These are phyloP conservation scores for Isoetes engelmannii DNA, from an alignment of 83 land plant genomes.

Conservation along the genomic window DNA sequence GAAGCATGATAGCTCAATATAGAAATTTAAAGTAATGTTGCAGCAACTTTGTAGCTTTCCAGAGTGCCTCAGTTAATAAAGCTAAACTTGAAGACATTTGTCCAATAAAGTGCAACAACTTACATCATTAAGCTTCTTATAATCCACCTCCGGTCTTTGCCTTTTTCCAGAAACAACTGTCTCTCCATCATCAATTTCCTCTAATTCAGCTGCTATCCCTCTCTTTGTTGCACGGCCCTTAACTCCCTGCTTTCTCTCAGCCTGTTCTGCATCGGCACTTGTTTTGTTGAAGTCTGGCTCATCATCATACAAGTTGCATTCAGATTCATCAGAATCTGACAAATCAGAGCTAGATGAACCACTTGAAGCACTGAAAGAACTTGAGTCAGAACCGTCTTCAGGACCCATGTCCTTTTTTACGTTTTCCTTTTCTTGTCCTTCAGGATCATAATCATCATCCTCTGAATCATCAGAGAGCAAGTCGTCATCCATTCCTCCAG, in stretches of 20 bases:
- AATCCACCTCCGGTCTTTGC: constrained; percentile 74
- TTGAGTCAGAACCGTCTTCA: neutral
- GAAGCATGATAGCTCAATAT: neutral
- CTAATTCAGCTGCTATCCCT: neutral
- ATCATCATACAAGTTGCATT: constrained; percentile 18
- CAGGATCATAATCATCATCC: constrained; percentile 92
- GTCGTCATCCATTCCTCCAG: constrained; percentile 48
- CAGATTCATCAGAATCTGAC: constrained; percentile 40
- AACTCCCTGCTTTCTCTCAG: constrained; percentile 10
- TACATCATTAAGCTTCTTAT: constrained; percentile 85
- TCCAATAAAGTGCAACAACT: constrained; percentile 23
- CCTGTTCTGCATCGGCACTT: constrained; percentile 11
- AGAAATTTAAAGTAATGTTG: neutral
- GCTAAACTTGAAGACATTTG: neutral
- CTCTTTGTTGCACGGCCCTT: constrained; percentile 1
- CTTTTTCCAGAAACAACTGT: constrained; percentile 44
- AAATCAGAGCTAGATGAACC: constrained; percentile 8
- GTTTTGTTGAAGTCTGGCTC: constrained; percentile 5
- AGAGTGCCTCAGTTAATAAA: neutral
- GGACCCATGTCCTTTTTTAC: constrained; percentile 19
- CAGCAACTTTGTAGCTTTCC: neutral
- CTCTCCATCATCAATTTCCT: constrained; percentile 24
- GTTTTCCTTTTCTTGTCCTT: constrained; percentile 29
- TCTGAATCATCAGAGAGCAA: constrained; percentile 94
- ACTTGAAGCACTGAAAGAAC: neutral